Evolutionary conservation across 139 green algal genomes (phyloP), one percentile per base, ranked within the genome.

Genomic region (Coelastrella sp.): DNA sequence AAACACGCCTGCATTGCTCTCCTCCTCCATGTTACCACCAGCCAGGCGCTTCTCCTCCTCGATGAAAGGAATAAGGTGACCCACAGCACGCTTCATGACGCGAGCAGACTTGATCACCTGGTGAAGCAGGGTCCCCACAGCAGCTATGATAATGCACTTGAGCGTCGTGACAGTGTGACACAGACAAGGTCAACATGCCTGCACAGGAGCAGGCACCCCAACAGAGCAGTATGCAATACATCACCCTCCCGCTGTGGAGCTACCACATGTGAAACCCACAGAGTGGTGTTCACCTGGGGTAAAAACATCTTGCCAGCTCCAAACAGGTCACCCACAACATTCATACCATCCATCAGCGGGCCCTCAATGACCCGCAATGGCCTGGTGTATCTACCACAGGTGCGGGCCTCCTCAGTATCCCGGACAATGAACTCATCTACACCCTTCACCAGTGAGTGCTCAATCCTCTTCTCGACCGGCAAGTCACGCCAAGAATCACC

Each of bases 271-370:
- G n/a, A n/a, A n/a, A n/a, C n/a, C n/a, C n/a, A n/a, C n/a, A n/a
- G n/a, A n/a, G n/a, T n/a, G n/a, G 1, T 11, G 9, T 85, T 30
- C 45, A 92, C 93, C 92, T 98, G 95, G 0, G 97, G 97, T 85
- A 99, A 88, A 88, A 99, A 99, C 95, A 99, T 99, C 93, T 99
- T 99, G 72, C 97, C 97, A 13, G 97, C 94, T 41, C 97, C 97
- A 74, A 99, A 99, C 23, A 99, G 90, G 90, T 99, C 97, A 35
- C 97, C 97, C 21, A 99, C 97, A 0, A 98, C 93, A 71, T 99
- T 99, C 97, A 99, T 99, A 88, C 97, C 97, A 69, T 98, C 96
- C 97, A 99, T 99, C 11, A 99, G 92, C 2, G 97, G 97, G 0
- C 95, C 95, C 92, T 99, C 97, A 79, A 99, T 99, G 68, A 99